Evolutionary conservation across 805 yeast genomes (phyloP).

Genomic region (Yamadazyma paraphyllophila): DNA sequence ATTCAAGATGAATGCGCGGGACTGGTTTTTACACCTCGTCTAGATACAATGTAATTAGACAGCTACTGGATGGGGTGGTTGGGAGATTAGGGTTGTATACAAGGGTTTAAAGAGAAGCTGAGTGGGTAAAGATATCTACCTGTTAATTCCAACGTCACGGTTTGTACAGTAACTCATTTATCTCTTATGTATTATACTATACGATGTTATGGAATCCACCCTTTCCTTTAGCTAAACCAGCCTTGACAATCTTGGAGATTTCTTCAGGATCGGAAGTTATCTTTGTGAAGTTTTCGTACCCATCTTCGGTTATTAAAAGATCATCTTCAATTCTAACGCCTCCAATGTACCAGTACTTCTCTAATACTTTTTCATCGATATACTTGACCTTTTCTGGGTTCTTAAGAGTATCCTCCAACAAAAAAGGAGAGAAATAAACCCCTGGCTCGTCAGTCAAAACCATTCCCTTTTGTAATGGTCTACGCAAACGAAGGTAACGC

Average conservation of each 20-base stretch:
- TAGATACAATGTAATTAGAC: background rate
- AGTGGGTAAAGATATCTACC: no score
- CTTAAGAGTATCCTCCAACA: slow-evolving; percentile 62
- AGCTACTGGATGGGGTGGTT: no score
- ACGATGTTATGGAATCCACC: slow-evolving; percentile 59
- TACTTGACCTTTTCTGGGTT: slow-evolving; percentile 48
- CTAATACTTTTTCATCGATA: slow-evolving; percentile 63
- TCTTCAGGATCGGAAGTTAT: slow-evolving; percentile 86
- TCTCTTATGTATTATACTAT: no score
- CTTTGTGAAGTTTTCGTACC: slow-evolving; percentile 77
- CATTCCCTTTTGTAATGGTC: slow-evolving; percentile 72
- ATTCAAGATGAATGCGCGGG: background rate
- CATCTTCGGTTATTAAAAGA: slow-evolving; percentile 69
- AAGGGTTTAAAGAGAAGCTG: no score
- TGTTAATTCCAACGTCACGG: no score
- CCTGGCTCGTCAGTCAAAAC: slow-evolving; percentile 96
- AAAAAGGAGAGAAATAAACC: slow-evolving; percentile 79
- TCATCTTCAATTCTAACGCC: slow-evolving; percentile 98
- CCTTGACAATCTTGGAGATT: slow-evolving; percentile 70
- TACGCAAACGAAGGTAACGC: slow-evolving; percentile 75
- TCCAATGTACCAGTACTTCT: slow-evolving; percentile 85
- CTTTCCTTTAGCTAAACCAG: slow-evolving; percentile 62
- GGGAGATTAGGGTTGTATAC: no score
- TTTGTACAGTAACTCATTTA: no score
- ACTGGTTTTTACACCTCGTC: background rate